phyloP scores from a whole-genome alignment of 2,329 filamentous ascomycete species.

The Ophiostoma populinum region DNA sequence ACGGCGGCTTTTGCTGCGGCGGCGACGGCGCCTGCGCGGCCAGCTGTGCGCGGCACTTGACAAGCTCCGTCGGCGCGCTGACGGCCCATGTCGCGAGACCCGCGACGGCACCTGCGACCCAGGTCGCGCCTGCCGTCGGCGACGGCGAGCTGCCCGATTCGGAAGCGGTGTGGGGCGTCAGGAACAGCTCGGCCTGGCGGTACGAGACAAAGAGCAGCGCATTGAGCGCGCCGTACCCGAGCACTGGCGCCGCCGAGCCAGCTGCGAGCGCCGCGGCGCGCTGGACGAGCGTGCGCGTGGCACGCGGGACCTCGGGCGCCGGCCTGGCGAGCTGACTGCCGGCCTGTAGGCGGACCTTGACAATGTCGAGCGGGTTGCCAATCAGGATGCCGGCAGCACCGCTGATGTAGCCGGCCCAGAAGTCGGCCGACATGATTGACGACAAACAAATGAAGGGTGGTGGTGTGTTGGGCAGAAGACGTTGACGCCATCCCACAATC shows the following conservation, averaged over 20 bases:
- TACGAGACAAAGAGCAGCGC: conserved; percentile 81
- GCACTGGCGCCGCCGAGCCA: conserved; percentile 68
- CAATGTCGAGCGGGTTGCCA: conserved; percentile 55
- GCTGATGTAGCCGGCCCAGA: conserved; percentile 84
- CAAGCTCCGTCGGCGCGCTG: conserved; percentile 73
- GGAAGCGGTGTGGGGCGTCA: conserved; percentile 25
- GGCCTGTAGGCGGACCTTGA: conserved; percentile 71
- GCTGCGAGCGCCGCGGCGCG: conserved; percentile 22
- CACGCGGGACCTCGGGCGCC: conserved; percentile 26
- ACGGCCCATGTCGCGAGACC: conserved; percentile 76
- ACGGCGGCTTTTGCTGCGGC: conserved; percentile 21
- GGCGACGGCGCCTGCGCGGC: conserved; percentile 11
- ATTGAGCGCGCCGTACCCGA: conserved; percentile 83
- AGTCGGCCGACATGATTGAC: conserved; percentile 60
- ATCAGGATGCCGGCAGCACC: conserved; percentile 75
- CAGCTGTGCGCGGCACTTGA: conserved; percentile 83
- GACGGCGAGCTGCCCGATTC: conserved; percentile 11
- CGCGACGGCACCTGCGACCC: conserved; percentile 62
- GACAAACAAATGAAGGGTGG: background rate
- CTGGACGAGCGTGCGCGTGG: conserved; percentile 25
- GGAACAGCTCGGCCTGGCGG: conserved; percentile 56
- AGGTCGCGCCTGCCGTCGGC: conserved; percentile 43
- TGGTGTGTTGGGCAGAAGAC: background rate
- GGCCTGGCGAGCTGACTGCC: conserved; percentile 16
- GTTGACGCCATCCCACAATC: background rate